phyloP scores from a whole-genome alignment of 2,329 filamentous ascomycete genomes.

The Colletotrichum sansevieriae region DNA sequence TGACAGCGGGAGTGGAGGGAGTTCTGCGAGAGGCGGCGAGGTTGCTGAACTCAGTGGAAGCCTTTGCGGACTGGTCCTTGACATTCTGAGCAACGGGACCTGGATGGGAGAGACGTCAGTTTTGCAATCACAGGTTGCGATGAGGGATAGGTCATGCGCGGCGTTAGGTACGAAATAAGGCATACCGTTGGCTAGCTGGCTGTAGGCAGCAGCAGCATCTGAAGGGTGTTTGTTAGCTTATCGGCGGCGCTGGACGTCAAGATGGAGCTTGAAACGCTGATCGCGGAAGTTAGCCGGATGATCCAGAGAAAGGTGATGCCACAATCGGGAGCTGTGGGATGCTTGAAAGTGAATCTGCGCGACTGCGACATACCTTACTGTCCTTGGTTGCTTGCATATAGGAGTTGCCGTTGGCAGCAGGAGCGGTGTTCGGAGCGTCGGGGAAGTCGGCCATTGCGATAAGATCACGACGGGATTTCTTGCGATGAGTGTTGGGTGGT shows the following conservation, averaged over 20 bases:
- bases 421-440: conserved; percentile 48
- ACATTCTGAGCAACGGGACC: conserved; percentile 72
- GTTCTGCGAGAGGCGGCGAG: conserved; percentile 69
- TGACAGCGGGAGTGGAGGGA: conserved; percentile 66
- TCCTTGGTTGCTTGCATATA: conserved; percentile 61
- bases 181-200: conserved; percentile 63
- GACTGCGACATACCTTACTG: conserved; percentile 63
- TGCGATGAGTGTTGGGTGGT: conserved; percentile 11
- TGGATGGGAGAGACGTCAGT: conserved; percentile 47
- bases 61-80: conserved; percentile 68
- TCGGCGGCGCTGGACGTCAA: conserved; percentile 42
- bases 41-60: conserved; percentile 68
- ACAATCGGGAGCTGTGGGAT: conserved; percentile 10
- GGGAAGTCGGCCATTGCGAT: conserved; percentile 58
- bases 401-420: conserved; percentile 61
- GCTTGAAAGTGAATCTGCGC: conserved; percentile 24
- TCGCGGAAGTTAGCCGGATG: conserved; percentile 49
- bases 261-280: conserved; percentile 51
- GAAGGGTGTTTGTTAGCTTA: conserved; percentile 50
- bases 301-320: conserved; percentile 31
- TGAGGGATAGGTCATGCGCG: conserved; percentile 22
- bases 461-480: conserved; percentile 45
- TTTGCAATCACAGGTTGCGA: conserved; percentile 32
- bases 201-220: conserved; percentile 65
- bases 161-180: conserved; percentile 11